Conservation (phyloP, 805 yeast genomes). For the Priceomyces haplophilus region DNA sequence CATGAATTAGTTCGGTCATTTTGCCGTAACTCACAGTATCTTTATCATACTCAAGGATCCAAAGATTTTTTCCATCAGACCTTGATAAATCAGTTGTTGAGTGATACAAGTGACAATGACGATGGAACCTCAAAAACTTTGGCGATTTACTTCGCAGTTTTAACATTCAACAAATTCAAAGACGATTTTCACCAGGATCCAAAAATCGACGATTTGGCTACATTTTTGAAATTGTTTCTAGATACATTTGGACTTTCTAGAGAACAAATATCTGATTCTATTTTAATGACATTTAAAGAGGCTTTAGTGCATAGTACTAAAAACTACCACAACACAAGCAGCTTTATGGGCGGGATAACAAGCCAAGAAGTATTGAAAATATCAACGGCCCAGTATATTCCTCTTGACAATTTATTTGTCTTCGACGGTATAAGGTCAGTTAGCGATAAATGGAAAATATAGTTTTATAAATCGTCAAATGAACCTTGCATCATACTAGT, state of each 20-base stretch:
- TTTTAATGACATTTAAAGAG: slow-evolving; percentile 25
- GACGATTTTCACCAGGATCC: slow-evolving; percentile 17
- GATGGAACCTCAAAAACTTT: slow-evolving; percentile 16
- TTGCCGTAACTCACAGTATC: slow-evolving; percentile 57
- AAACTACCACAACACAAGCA: slow-evolving; percentile 56
- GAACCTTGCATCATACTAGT: slow-evolving; percentile 45
- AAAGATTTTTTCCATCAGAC: slow-evolving; percentile 16
- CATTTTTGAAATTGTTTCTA: slow-evolving; percentile 18
- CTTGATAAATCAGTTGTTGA: slow-evolving; percentile 13
- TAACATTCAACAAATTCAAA: slow-evolving; percentile 28
- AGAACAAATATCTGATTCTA: slow-evolving; percentile 13
- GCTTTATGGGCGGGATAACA: slow-evolving; percentile 80
- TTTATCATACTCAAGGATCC: slow-evolving; percentile 51
- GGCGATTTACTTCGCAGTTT: slow-evolving; percentile 43
- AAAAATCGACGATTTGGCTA: slow-evolving; percentile 16
- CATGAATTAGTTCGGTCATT: slow-evolving; percentile 44
- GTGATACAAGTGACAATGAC: slow-evolving; percentile 14
- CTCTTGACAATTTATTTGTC: slow-evolving; percentile 65
- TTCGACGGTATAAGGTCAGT: slow-evolving; percentile 69
- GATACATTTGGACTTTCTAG: slow-evolving; percentile 14
- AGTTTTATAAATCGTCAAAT: slow-evolving; percentile 50
- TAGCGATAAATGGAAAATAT: slow-evolving; percentile 40
- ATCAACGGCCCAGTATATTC: slow-evolving; percentile 75
- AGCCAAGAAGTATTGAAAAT: slow-evolving; percentile 81
- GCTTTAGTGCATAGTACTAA: slow-evolving; percentile 36